Base-by-base conservation (phyloP, 768 basidiomycete species). In the Russula emetica region DNA sequence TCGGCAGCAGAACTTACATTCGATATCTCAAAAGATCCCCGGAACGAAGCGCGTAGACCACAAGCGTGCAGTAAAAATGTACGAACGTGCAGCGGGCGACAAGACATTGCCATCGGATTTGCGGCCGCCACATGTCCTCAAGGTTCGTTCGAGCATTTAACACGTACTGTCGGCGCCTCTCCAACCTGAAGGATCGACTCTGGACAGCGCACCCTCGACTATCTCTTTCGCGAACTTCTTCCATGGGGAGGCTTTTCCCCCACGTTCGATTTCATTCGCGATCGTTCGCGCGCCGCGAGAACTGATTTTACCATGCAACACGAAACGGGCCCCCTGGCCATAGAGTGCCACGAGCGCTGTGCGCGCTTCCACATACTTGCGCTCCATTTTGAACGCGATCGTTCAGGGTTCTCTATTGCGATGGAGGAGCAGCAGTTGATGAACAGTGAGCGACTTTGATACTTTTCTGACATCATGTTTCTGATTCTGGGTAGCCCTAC, bases 301-400 rank as follows among this genome's bases (percentile, higher is more conserved):
- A 94, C 89, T 69, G 96, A 99, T 73, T 96, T 98, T 67, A 93
- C 92, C 0, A 88, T 97, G 81, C 96, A 98, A 72, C 90, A 89
- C 66, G 83, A 86, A 63, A 86, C 85, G 40, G 90, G 88, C 7
- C 75, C 80, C 2, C 67, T 86, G 51, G 92, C 94, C 3, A 93
- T 96, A 55, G 88, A 91, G 68, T 94, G 90, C 70, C 89, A 96
- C 69, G 95, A 94, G 71, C 85, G 96, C 58, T 96, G 95, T 72
- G 95, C 90, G 47, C 84, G 96, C 42, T 98, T 91, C 70, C 96
- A 98, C 73, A 91, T 98, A 59, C 78, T 98, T 1, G 87, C 88
- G 0, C 73, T 96, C 26, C 91, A 94, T 52, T 74, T 77, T 10
- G 74, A 85, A 72, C 82, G 86, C 28, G 83, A 87, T 67, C 77